phyloP scores from a whole-genome alignment of 106 monocot species.

The Xerophyta viscosa region DNA sequence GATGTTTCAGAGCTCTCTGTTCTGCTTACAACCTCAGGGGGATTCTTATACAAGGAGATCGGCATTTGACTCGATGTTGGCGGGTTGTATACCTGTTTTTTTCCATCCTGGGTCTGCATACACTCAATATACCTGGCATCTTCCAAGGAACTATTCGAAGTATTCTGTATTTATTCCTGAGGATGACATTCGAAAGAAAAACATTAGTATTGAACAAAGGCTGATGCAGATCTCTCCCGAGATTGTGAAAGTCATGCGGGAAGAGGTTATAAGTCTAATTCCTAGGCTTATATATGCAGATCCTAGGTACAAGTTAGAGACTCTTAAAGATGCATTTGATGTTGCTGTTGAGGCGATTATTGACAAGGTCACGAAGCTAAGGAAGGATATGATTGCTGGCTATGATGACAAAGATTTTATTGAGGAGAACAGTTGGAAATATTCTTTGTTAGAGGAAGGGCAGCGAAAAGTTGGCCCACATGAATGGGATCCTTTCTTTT shows the following conservation, averaged over 20 bases:
- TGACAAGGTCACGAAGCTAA: constrained; percentile 42
- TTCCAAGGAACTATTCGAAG: constrained; percentile 49
- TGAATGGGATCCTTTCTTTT: constrained; percentile 82
- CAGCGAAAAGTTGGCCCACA: constrained; percentile 43
- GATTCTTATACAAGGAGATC: constrained; percentile 83
- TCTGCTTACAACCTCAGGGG: constrained; percentile 83
- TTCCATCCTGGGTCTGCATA: constrained; percentile 87
- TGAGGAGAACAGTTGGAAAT: constrained; percentile 90
- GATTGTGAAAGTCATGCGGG: constrained; percentile 53
- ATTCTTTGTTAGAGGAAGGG: constrained; percentile 57
- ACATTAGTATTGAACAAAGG: constrained; percentile 45
- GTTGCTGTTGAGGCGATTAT: constrained; percentile 63
- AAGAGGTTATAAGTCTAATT: constrained; percentile 67
- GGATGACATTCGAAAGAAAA: constrained; percentile 45
- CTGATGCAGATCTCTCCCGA: constrained; percentile 35
- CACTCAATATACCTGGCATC: constrained; percentile 82
- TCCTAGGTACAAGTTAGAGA: constrained; percentile 57
- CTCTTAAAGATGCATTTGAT: constrained; percentile 77
- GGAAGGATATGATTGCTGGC: constrained; percentile 53
- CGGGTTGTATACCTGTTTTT: constrained; percentile 94
- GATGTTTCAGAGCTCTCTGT: constrained; percentile 81
- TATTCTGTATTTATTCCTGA: constrained; percentile 88
- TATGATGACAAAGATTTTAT: constrained; percentile 52
- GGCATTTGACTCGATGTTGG: constrained; percentile 86
- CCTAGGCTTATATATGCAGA: constrained; percentile 75